phyloP scores from a whole-genome alignment of 2,329 filamentous ascomycete genomes.

The Cladosporium halotolerans region DNA sequence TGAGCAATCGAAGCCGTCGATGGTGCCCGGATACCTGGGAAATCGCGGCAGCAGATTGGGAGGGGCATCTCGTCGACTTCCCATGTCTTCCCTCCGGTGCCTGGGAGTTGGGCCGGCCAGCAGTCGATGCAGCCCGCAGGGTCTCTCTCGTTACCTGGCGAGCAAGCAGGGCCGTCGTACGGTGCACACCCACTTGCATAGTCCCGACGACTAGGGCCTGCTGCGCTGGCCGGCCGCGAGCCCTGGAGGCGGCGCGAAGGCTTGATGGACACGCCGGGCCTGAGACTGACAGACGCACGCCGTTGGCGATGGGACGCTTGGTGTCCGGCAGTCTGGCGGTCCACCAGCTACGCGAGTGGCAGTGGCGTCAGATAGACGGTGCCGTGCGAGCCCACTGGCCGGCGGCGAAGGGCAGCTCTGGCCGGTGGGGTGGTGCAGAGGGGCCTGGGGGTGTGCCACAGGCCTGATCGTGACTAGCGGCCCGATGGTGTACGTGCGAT shows the following conservation, averaged over 20 bases:
- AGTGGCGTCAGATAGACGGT: neutral
- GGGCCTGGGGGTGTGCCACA: neutral
- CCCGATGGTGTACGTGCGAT: neutral
- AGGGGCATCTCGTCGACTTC: neutral
- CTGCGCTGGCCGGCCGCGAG: neutral
- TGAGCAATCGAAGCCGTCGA: neutral
- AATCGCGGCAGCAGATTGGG: too few relatives aligned
- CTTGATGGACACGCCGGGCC: neutral
- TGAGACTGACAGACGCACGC: neutral
- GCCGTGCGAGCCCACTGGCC: neutral
- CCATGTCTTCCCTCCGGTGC: neutral
- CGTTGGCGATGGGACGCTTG: neutral
- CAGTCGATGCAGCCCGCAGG: neutral
- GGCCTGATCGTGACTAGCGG: constrained; percentile 5
- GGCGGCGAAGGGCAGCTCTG: neutral
- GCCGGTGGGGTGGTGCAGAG: neutral
- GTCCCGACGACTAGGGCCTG: neutral
- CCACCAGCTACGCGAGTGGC: neutral
- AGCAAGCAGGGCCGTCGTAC: neutral
- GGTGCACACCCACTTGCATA: neutral
- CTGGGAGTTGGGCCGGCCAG: neutral
- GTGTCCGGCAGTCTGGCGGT: constrained; percentile 4
- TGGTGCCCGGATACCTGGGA: neutral
- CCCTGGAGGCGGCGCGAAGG: neutral
- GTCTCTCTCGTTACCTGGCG: neutral